Evolutionary conservation across 1,139 yeast species (phyloP).

Genomic region (Diutina mesorugosa): DNA sequence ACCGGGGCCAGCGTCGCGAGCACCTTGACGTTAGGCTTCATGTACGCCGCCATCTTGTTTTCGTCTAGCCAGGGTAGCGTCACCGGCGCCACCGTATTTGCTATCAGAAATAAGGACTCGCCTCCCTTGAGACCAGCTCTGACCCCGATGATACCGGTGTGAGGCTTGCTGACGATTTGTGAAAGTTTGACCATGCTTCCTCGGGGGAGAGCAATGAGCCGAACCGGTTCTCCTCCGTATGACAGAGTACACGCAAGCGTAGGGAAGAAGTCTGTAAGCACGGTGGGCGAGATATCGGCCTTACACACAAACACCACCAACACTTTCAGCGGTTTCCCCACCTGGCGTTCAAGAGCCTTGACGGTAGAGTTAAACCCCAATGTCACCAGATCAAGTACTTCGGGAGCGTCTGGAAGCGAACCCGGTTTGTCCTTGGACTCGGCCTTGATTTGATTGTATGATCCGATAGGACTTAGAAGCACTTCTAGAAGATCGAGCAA

Average conservation of each 20-base stretch:
- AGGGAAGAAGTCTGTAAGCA: slow-evolving; percentile 42
- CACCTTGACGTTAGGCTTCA: slow-evolving; percentile 6
- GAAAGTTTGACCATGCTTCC: slow-evolving; percentile 28
- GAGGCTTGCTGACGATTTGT: slow-evolving; percentile 14
- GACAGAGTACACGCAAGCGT: slow-evolving; percentile 35
- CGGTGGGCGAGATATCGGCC: slow-evolving; percentile 34
- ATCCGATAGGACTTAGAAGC: slow-evolving; percentile 24
- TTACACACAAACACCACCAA: slow-evolving; percentile 37
- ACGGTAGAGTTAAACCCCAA: slow-evolving; percentile 48
- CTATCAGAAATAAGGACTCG: slow-evolving; percentile 15
- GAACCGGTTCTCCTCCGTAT: slow-evolving; percentile 18
- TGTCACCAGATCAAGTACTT: slow-evolving; percentile 14
- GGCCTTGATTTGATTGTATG: slow-evolving; percentile 10
- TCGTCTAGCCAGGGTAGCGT: slow-evolving; percentile 31
- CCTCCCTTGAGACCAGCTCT: slow-evolving; percentile 13
- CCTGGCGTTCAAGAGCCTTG: slow-evolving; percentile 34
- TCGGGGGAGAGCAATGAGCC: slow-evolving; percentile 41
- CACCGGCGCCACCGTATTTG: slow-evolving; percentile 24
- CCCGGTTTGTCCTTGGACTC: slow-evolving; percentile 5
- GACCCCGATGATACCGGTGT: slow-evolving; percentile 19
- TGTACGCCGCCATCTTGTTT: slow-evolving; percentile 4
- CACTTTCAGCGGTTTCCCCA: slow-evolving; percentile 11
- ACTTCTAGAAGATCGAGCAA: slow-evolving; percentile 28
- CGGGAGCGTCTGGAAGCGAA: slow-evolving; percentile 7
- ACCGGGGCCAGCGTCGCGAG: slow-evolving; percentile 6